Base-by-base conservation (phyloP, 2,329 filamentous ascomycete species). In the Didymella sp. region DNA sequence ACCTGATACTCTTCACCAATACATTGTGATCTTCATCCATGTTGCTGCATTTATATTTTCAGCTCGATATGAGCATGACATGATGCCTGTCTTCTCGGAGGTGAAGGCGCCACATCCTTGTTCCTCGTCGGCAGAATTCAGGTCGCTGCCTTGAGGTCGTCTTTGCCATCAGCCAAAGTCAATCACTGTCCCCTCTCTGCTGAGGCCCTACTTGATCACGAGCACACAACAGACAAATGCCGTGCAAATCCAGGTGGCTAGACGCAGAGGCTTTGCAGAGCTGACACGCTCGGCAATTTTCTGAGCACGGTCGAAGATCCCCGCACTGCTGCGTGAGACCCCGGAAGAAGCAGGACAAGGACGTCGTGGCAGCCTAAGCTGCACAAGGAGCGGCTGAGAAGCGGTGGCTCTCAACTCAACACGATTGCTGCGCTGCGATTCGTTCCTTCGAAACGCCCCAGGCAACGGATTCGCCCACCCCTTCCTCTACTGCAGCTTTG, bases 281-380 rank as follows among this genome's bases (percentile, higher is more conserved):
- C 40, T 28, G 33, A 52, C 59, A 25, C 30, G 59, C 30, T 30
- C 48, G 48, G 48, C 37, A 33, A n/a, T 24, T 52, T 42, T 24
- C 25, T 22, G 35, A 44, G 37, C 38, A 50, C 47, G 53, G 41
- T 56, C 13, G 25, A 17, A 33, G 27, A 51, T 59, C 66, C 61
- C 64, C 66, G 59, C 68, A 61, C 47, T 44, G 50, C 51, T 49
- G 46, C 62, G 62, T 62, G 58, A 54, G 31, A 65, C 59, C 52
- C 51, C 61, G 51, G 44, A 63, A 61, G 45, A 50, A 60, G 58
- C 58, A 61, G 56, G 53, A 58, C 45, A 43, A 40, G 35, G 21
- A 35, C 48, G n/a, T 35, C 37, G 24, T 46, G 33, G 35, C 52
- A 56, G 50, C 40, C 56, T 38, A 46, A 56, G 56, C 55, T 44